Evolutionary conservation across 495 filamentous ascomycete species (phyloP).

Genomic region (Neurospora sp.): DNA sequence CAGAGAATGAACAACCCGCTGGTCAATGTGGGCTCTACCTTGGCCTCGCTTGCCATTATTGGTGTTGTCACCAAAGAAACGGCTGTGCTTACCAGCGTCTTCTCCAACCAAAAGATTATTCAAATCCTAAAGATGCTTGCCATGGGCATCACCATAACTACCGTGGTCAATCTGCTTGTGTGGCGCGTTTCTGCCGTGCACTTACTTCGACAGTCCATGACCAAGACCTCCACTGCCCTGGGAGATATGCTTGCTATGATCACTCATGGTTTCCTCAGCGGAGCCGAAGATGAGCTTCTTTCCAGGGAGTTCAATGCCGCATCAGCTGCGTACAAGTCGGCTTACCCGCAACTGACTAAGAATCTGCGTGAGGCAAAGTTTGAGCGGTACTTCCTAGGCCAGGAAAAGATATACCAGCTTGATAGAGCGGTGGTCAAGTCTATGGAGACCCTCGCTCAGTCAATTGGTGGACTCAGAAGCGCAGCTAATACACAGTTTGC

Average conservation of each 20-base stretch:
- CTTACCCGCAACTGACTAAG: slow-evolving; percentile 65
- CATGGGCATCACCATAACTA: slow-evolving; percentile 72
- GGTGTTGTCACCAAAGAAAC: slow-evolving; percentile 90
- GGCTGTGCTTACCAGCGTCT: slow-evolving; percentile 65
- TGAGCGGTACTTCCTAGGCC: slow-evolving; percentile 79
- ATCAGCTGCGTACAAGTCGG: slow-evolving; percentile 55
- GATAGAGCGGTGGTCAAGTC: slow-evolving; percentile 74
- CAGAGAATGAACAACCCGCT: slow-evolving; percentile 76
- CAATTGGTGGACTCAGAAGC: slow-evolving; percentile 82
- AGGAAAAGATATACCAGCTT: slow-evolving; percentile 70
- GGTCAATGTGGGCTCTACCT: slow-evolving; percentile 82
- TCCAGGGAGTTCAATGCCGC: slow-evolving; percentile 53
- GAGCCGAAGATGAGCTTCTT: slow-evolving; percentile 68
- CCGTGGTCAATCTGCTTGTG: slow-evolving; percentile 65
- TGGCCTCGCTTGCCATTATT: slow-evolving; percentile 86
- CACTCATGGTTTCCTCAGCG: slow-evolving; percentile 74
- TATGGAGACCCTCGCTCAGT: slow-evolving; percentile 79
- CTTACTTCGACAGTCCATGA: slow-evolving; percentile 65
- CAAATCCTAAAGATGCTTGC: slow-evolving; percentile 88
- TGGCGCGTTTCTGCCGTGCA: slow-evolving; percentile 74
- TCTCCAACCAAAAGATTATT: slow-evolving; percentile 71
- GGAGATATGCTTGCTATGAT: slow-evolving; percentile 76
- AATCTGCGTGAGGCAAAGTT: slow-evolving; percentile 80
- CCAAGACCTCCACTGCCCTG: slow-evolving; percentile 63
- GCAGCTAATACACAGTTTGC: slow-evolving; percentile 84